Percentiles rank a stretch among this genome's conserved stretches.
These are phyloP conservation scores for Colletotrichum horii DNA, from an alignment of 2,329 filamentous ascomycete genomes.

Conservation along the genomic window DNA sequence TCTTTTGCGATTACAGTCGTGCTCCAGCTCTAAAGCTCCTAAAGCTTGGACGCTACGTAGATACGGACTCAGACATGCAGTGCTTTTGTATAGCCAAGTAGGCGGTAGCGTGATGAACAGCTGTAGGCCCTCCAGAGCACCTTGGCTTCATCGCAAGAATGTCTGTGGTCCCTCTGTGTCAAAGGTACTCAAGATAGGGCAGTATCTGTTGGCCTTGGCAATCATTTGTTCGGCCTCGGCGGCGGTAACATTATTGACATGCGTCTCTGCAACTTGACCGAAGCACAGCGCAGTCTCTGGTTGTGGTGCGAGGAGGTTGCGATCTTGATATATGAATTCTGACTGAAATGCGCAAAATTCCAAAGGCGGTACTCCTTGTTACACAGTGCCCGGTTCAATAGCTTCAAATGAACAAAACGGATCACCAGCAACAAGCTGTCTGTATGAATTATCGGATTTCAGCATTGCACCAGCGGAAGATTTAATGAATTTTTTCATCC, in stretches of 20 bases:
- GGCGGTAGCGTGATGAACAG: neutral
- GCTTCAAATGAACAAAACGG: neutral
- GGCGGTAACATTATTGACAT: neutral
- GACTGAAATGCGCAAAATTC: neutral
- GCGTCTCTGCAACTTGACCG: neutral
- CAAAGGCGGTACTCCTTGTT: neutral
- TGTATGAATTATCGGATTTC: neutral
- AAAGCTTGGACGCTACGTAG: neutral
- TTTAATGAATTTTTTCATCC: neutral
- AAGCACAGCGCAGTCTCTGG: neutral
- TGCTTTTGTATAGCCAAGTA: neutral
- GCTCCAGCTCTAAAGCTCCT: neutral
- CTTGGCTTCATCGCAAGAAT: neutral
- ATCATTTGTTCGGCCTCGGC: neutral
- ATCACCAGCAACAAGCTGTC: neutral
- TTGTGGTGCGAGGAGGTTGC: neutral
- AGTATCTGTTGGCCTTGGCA: neutral
- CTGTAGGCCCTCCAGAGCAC: too few relatives aligned
- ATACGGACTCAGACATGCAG: neutral
- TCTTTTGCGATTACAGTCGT: neutral
- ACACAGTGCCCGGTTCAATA: neutral
- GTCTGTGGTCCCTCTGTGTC: neutral
- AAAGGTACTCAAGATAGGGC: neutral
- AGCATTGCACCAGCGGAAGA: neutral
- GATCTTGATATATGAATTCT: neutral